Conservation (phyloP, 108 stramenopile species). For the Bacterosira constricta region DNA sequence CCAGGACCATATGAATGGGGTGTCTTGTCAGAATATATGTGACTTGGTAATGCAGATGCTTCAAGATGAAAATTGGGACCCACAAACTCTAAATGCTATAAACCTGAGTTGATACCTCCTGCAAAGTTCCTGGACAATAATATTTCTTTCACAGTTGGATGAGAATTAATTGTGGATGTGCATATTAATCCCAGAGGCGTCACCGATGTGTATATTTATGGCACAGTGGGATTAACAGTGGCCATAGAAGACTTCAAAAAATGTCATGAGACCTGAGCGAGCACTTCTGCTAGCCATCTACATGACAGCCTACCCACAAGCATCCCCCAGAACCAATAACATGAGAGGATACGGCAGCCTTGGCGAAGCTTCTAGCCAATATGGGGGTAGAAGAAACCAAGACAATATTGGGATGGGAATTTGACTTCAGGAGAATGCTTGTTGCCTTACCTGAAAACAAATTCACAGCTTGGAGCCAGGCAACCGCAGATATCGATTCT, state of each 20-base stretch:
- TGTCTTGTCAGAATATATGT: slow-evolving; percentile 12
- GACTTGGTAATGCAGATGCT: slow-evolving; percentile 14
- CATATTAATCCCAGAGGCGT: slow-evolving; percentile 5
- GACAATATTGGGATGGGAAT: slow-evolving; percentile 22
- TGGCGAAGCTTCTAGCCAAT: slow-evolving; percentile 14
- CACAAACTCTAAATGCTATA: background rate
- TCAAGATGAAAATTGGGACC: slow-evolving; percentile 17
- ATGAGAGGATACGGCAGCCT: slow-evolving; percentile 23
- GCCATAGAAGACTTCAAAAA: slow-evolving; percentile 8
- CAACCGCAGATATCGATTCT: too few relatives aligned
- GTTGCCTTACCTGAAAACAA: slow-evolving; percentile 32
- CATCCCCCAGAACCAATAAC: slow-evolving; percentile 17
- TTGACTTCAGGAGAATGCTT: slow-evolving; percentile 7
- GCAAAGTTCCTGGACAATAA: background rate
- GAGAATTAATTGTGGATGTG: slow-evolving; percentile 20
- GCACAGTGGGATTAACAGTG: slow-evolving; percentile 7
- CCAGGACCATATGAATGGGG: slow-evolving; percentile 31
- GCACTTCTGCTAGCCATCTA: slow-evolving; percentile 24
- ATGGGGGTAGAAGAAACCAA: slow-evolving; percentile 14
- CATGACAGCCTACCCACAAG: background rate
- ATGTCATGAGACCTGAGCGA: slow-evolving; percentile 8
- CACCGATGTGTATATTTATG: slow-evolving; percentile 33
- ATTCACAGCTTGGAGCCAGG: too few relatives aligned
- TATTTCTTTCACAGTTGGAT: slow-evolving; percentile 1
- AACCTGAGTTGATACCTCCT: background rate